Conservation (phyloP, 495 filamentous ascomycete species). For the Glutinoglossum americanum region DNA sequence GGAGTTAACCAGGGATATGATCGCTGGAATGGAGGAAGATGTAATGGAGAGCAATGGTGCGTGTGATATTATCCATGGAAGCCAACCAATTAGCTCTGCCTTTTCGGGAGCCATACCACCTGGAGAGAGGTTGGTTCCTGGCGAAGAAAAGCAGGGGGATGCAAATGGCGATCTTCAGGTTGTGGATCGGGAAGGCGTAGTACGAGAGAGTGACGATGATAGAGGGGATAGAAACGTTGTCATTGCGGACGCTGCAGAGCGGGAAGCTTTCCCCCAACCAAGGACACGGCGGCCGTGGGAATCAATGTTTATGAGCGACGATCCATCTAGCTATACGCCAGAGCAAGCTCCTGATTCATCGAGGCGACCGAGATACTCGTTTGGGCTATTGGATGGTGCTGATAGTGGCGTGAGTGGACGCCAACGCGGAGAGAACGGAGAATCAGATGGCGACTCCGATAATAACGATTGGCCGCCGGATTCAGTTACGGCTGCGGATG, state of each 20-base stretch:
- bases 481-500: slow-evolving; percentile 11
- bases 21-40: slow-evolving; percentile 64
- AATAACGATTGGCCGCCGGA: slow-evolving; percentile 9
- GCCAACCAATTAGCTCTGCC: slow-evolving; percentile 57
- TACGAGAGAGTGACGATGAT: slow-evolving; percentile 26
- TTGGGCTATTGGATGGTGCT: background rate
- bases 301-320: background rate
- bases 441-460: slow-evolving; percentile 8
- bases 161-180: slow-evolving; percentile 39
- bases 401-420: background rate
- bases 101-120: slow-evolving; percentile 43
- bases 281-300: slow-evolving; percentile 8
- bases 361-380: background rate
- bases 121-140: slow-evolving; percentile 31
- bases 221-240: slow-evolving; percentile 26
- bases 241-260: slow-evolving; percentile 24
- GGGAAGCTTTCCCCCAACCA: slow-evolving; percentile 19
- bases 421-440: background rate
- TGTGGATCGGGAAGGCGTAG: slow-evolving; percentile 27
- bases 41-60: slow-evolving; percentile 47
- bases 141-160: slow-evolving; percentile 41
- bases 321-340: background rate
- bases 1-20: slow-evolving; percentile 64
- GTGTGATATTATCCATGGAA: slow-evolving; percentile 47
- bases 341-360: background rate